Percentiles rank a stretch among this genome's conserved stretches.
Evolutionary conservation across 2,329 filamentous ascomycete genomes (phyloP).

Genomic region (Fusarium falciforme): DNA sequence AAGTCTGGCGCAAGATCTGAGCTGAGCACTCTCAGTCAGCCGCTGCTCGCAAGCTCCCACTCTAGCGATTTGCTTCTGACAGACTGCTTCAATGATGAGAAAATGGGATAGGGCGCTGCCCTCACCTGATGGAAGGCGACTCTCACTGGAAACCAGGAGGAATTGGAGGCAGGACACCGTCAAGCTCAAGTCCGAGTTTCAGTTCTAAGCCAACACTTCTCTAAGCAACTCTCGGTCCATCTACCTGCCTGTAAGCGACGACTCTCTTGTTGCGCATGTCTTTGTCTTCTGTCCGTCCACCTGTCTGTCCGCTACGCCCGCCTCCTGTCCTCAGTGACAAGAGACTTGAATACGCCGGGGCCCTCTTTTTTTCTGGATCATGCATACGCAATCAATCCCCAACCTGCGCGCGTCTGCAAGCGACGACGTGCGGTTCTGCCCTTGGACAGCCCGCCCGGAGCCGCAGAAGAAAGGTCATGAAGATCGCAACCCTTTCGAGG

Average conservation of each 20-base stretch:
- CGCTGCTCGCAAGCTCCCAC: conserved; percentile 4
- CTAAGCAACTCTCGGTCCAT: background rate
- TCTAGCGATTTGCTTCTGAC: background rate
- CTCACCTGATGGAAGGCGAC: background rate
- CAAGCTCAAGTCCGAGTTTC: background rate
- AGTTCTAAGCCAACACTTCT: background rate
- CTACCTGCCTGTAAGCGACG: background rate
- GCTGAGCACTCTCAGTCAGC: background rate
- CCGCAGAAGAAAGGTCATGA: background rate
- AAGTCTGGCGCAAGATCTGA: conserved; percentile 62
- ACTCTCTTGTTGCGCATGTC: conserved; percentile 1
- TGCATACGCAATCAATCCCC: conserved; percentile 11
- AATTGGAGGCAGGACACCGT: background rate
- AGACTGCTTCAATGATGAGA: background rate
- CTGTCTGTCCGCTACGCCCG: background rate
- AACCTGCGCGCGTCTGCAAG: background rate
- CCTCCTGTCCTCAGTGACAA: background rate
- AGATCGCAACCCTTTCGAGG: background rate
- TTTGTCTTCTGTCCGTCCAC: background rate
- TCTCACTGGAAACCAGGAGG: background rate
- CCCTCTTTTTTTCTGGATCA: conserved; percentile 9
- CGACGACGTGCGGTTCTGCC: background rate
- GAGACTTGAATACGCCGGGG: background rate
- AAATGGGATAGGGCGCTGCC: background rate
- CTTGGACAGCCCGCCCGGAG: background rate